Base-by-base conservation (phyloP, 495 filamentous ascomycete species). In the Lasiosphaeriaceae sp. region DNA sequence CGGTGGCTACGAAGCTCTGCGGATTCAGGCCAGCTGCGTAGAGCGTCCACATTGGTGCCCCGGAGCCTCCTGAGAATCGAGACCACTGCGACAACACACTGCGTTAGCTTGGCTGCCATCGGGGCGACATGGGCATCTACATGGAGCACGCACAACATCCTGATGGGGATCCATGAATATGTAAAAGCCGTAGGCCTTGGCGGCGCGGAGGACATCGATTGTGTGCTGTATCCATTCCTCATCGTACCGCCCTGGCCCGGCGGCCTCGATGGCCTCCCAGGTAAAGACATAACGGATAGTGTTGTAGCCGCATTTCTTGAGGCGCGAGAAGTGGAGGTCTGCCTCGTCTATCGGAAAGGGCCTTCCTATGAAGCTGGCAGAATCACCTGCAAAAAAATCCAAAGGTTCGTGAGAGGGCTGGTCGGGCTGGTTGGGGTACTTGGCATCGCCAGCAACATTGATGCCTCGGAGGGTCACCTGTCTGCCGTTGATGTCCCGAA, bases 161-260 rank as follows among this genome's bases (percentile, higher is more conserved):
- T 97, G 92, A 71, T 97, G 92, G 20, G 93, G 92, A 60, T 98
- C 94, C 89, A 98, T 94, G 67, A 97, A 97, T 39, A 98, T 76
- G 67, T 93, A 93, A 67, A 98, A 97, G 20, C 89, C 89, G 75
- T 96, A 96, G 21, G 86, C 76, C 67, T 90, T 97, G 35, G 92
- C 92, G 35, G 89, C 74, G 46, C 91, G 80, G 52, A 98, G 76
- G 16, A 97, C 74, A 26, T 86, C 80, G 57, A 97, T 91, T 1
- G 95, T 97, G 66, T 92, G 89, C 50, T 88, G 73, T 57, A 96
- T 89, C 88, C 90, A 98, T 58, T 90, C 88, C 64, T 98, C 88
- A 59, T 98, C 94, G 71, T 97, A 98, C 59, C 79, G 88, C 1
- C 92, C 91, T n/a, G 94, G 94, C 0, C 92, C 94, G 12, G 86